phyloP scores from a whole-genome alignment of 2,329 filamentous ascomycete species.

The Aspergillus persii region DNA sequence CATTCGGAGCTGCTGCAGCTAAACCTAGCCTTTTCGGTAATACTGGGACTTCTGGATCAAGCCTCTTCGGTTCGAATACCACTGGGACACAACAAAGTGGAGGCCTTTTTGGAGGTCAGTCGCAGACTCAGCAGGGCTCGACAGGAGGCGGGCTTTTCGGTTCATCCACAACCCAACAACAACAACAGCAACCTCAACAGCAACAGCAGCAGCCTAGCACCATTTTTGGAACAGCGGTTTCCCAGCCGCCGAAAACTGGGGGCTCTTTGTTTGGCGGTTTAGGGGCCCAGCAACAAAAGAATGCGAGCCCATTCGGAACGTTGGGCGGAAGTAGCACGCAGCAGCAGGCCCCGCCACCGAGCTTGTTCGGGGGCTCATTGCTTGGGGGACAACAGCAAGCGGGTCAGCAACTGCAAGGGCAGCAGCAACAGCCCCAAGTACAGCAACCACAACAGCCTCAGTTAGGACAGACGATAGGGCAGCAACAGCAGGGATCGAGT shows the following conservation, averaged over 20 bases:
- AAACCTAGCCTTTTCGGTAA: slow-evolving; percentile 41
- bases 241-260: slow-evolving; percentile 29
- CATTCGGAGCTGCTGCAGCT: slow-evolving; percentile 32
- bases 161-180: slow-evolving; percentile 17
- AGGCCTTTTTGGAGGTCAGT: slow-evolving; percentile 18
- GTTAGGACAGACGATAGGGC: slow-evolving; percentile 40
- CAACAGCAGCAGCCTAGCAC: slow-evolving; percentile 15
- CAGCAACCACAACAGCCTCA: slow-evolving; percentile 39
- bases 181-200: slow-evolving; percentile 20
- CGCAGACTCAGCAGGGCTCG: slow-evolving; percentile 22
- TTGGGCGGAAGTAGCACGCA: slow-evolving; percentile 11
- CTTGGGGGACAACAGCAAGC: slow-evolving; percentile 29
- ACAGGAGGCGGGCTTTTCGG: slow-evolving; percentile 27
- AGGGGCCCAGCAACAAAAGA: slow-evolving; percentile 25
- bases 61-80: slow-evolving; percentile 32
- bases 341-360: slow-evolving; percentile 33
- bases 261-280: slow-evolving; percentile 29
- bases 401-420: slow-evolving; percentile 35
- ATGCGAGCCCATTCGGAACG: slow-evolving; percentile 28
- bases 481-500: slow-evolving; percentile 37
- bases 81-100: slow-evolving; percentile 13
- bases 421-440: slow-evolving; percentile 34
- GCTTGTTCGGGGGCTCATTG: slow-evolving; percentile 28
- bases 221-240: slow-evolving; percentile 25
- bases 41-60: slow-evolving; percentile 22